Evolutionary conservation across 345 rosid genomes (phyloP), one percentile per base, ranked within the genome.

Genomic region (Linum tenue): DNA sequence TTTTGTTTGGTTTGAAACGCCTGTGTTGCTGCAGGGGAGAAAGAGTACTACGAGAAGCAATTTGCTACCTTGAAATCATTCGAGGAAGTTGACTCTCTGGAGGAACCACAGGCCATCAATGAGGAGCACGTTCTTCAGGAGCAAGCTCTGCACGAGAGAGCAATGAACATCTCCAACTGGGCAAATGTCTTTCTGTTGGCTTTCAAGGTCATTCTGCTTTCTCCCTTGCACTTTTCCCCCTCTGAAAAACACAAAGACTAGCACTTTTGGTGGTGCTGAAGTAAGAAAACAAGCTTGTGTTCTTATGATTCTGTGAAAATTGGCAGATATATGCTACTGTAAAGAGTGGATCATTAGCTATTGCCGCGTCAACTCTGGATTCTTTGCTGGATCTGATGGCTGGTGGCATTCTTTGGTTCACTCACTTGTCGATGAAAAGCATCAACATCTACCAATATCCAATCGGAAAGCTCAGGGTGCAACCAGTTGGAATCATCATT

Each of bases 381-480:
- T 92, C 98, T 59, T 77, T 92, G 61, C 97, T 92, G 12, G 97
- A 90, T 82, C 89, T 92, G 31, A 80, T 92, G 95, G 97, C 97
- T 2, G 98, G 97, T 22, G 96, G 94, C 56, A 90, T 90, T 64
- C 96, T 92, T 43, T 92, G 97, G 97, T 90, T 86, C 80, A 83
- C 97, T 44, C 98, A 92, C 66, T 16, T 84, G 70, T 81, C 97
- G 9, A 92, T 92, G 98, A 92, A 84, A 65, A 86, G 65, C 75
- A 80, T 84, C 3, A 92, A 92, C 67, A 84, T 92, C 53, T 92
- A 92, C 64, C 82, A 85, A 62, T 92, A 90, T 43, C 98, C 98
- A n/a, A 90, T 92, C 36, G 98, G 98, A 38, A 92, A 92, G 78
- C 72, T 92, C 71, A 86, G 98, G 77, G 87, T 92, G 64, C 98